Evolutionary conservation across 345 rosid species (phyloP).

Genomic region (Moringa oleifera): DNA sequence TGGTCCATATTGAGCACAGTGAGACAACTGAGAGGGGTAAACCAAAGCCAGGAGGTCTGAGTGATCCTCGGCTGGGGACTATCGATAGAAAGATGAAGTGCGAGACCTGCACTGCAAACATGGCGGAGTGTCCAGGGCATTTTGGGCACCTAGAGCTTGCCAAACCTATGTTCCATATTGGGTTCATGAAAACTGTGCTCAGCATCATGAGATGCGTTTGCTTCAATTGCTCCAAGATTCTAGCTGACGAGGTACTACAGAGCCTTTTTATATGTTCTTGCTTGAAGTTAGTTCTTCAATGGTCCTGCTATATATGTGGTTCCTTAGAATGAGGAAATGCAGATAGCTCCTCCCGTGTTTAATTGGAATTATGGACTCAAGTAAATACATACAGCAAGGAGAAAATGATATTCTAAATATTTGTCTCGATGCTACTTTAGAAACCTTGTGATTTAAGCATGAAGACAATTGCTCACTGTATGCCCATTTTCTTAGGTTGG

Average conservation of each 20-base stretch:
- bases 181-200: constrained; percentile 87
- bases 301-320: neutral
- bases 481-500: too few species aligned
- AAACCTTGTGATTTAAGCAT: too few species aligned
- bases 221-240: constrained; percentile 90
- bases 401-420: too few species aligned
- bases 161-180: constrained; percentile 94
- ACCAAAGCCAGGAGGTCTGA: constrained; percentile 74
- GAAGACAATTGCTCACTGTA: too few species aligned
- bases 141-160: constrained; percentile 97
- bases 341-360: too few species aligned
- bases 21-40: constrained; percentile 94
- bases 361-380: too few species aligned
- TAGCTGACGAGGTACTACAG: constrained; percentile 73
- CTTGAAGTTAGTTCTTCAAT: neutral
- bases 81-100: constrained; percentile 91
- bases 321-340: too few species aligned
- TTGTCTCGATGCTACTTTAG: too few species aligned
- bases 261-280: neutral
- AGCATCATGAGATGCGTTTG: constrained; percentile 90
- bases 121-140: constrained; percentile 98
- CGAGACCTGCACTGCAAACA: constrained; percentile 85
- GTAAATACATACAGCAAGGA: too few species aligned
- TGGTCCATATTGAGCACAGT: constrained; percentile 76
- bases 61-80: constrained; percentile 84